A percentile compares a stretch with the other conserved stretches of the same genome.
phyloP scores from a whole-genome alignment of 805 yeast species.

The Pachysolen tannophilus region DNA sequence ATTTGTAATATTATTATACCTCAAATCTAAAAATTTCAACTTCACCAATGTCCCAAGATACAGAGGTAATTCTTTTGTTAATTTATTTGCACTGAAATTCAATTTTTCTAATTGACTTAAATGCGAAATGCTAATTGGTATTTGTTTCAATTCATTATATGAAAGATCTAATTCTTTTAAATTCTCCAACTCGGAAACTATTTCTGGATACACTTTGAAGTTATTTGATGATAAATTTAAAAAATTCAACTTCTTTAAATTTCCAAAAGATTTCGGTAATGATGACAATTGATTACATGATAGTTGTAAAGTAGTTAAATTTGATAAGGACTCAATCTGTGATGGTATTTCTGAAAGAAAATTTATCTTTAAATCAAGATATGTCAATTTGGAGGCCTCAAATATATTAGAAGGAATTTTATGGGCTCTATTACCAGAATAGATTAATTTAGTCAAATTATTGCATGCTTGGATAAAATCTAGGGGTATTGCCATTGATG shows the following conservation, averaged over 20 bases:
- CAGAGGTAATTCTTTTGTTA: constrained; percentile 43
- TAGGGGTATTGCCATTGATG: constrained; percentile 73
- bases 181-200: constrained; percentile 49
- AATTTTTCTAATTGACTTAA: constrained; percentile 58
- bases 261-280: constrained; percentile 55
- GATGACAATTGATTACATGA: constrained; percentile 66
- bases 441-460: constrained; percentile 58
- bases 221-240: constrained; percentile 78
- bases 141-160: constrained; percentile 55
- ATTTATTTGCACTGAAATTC: constrained; percentile 66
- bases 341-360: constrained; percentile 58
- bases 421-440: constrained; percentile 65
- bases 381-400: constrained; percentile 57
- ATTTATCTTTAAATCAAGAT: constrained; percentile 72
- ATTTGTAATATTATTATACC: constrained; percentile 56
- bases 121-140: constrained; percentile 58
- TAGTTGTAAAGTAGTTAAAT: constrained; percentile 52
- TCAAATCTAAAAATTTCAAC: constrained; percentile 66
- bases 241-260: constrained; percentile 42
- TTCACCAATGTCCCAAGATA: constrained; percentile 44
- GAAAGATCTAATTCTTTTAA: constrained; percentile 70
- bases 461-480: constrained; percentile 80
- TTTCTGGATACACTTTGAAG: constrained; percentile 54
- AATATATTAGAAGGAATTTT: constrained; percentile 68
- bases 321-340: constrained; percentile 42